Base-by-base conservation (phyloP, 495 filamentous ascomycete species). In the Xeromyces bisporus region DNA sequence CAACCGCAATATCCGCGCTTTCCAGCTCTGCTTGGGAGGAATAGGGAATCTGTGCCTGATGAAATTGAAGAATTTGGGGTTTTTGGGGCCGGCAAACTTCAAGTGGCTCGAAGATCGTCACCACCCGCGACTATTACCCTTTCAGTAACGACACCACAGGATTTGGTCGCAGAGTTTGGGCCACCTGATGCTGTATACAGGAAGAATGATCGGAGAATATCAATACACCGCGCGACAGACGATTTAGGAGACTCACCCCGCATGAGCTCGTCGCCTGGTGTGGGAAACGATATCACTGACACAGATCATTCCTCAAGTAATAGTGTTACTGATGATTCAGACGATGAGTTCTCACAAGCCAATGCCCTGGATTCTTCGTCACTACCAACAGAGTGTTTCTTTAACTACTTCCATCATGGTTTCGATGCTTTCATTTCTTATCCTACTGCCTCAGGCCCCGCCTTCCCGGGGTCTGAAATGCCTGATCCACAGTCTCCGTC, bases 381-480 rank as follows among this genome's bases (percentile, higher is more conserved):
- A 6, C 34, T 63, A 7, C 57, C 58, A 3, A 42, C 73, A 10
- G 86, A 94, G 54, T 86, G 74, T 41, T 97, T 94, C 51, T 91
- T 84, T 50, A 94, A 94, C 44, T 97, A 96, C 48, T 96, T 93
- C 44, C 77, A 83, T 37, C 77, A 92, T 42, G 89, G 89, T 2
- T 81, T 97, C 43, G 89, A 97, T 51, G 68, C 93, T n/a, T 71
- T 94, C 28, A 66, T 97, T 10, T 93, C 86, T 0, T 67, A 77
- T 17, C 77, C 80, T 12, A 73, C 71, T 2, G 53, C 58, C 2
- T 62, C 74, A 1, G 79, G 77, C 6, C 77, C 76, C 0, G 69
- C 72, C 5, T 77, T 79, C 5, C 71, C 74, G 17, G 41, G 35
- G 2, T 62, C 60, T 0, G 46, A 25, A 6, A 18, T 53, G 2